A percentile compares a stretch with the other conserved stretches of the same genome.
These are phyloP conservation scores for Saprolegnia diclina DNA, from an alignment of 352 stramenopile species.

Conservation along the genomic window DNA sequence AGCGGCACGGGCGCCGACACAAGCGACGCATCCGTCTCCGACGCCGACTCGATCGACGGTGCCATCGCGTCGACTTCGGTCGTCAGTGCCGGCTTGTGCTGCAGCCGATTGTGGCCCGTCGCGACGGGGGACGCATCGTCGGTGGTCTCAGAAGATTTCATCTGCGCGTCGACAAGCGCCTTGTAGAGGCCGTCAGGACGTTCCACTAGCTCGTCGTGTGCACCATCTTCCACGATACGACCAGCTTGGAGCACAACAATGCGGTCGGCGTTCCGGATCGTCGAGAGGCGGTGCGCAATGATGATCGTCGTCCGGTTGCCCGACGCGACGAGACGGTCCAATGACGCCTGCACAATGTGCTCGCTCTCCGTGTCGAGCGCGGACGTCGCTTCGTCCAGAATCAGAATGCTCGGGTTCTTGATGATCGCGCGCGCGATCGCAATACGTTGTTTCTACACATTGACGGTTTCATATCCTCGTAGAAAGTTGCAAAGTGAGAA, in stretches of 20 bases:
- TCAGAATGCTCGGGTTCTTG: constrained; percentile 72
- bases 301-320: constrained; percentile 75
- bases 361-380: constrained; percentile 69
- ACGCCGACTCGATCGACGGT: not conserved
- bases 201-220: constrained; percentile 76
- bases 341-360: constrained; percentile 83
- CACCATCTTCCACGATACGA: constrained; percentile 69
- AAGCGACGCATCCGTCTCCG: not conserved
- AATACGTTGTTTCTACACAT: constrained; percentile 83
- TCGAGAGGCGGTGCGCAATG: constrained; percentile 76
- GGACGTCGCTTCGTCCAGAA: constrained; percentile 85
- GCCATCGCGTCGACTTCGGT: not conserved
- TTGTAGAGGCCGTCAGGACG: constrained; percentile 30
- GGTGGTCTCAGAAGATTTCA: not conserved
- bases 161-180: constrained; percentile 28
- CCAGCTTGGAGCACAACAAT: constrained; percentile 78
- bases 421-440: constrained; percentile 88
- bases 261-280: constrained; percentile 63
- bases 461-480: not conserved
- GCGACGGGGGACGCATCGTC: not conserved
- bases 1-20: constrained; percentile 23
- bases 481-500: no score
- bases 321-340: constrained; percentile 50
- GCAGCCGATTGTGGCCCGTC: not conserved
- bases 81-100: constrained; percentile 3